A percentile compares a stretch with the other conserved stretches of the same genome.
phyloP scores from a whole-genome alignment of 129 eudicot genomes.

The Centrapalus pauciflorus region DNA sequence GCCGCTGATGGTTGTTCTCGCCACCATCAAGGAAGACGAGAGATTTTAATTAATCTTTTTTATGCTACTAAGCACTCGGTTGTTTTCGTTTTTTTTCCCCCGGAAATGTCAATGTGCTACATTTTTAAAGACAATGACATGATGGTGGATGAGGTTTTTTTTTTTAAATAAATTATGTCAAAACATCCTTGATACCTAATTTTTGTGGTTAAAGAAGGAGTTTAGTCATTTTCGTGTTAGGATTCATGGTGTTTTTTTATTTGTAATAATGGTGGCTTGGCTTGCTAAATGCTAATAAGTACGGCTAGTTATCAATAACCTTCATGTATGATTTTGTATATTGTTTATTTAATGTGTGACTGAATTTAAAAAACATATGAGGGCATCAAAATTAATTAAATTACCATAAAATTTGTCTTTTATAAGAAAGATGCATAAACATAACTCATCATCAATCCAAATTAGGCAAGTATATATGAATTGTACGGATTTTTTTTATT shows the following conservation, averaged over 20 bases:
- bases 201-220: background rate
- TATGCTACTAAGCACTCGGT: background rate
- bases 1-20: slow-evolving; percentile 35
- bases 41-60: background rate
- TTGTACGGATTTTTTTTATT: too few relatives aligned
- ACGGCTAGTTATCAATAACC: background rate
- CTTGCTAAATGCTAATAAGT: background rate
- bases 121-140: background rate
- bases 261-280: background rate
- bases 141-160: background rate
- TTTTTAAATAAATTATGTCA: background rate
- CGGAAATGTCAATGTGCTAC: background rate
- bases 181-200: background rate
- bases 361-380: background rate
- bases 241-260: background rate
- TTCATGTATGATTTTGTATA: background rate
- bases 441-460: too few relatives aligned
- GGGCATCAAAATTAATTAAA: background rate
- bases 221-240: background rate
- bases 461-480: too few relatives aligned
- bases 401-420: background rate
- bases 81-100: background rate
- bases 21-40: slow-evolving; percentile 70
- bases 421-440: too few relatives aligned
- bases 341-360: background rate